A percentile compares a stretch with the other conserved stretches of the same genome.
Evolutionary conservation across 2,329 filamentous ascomycete species (phyloP).

Genomic region (Leptosphaerulina australis): DNA sequence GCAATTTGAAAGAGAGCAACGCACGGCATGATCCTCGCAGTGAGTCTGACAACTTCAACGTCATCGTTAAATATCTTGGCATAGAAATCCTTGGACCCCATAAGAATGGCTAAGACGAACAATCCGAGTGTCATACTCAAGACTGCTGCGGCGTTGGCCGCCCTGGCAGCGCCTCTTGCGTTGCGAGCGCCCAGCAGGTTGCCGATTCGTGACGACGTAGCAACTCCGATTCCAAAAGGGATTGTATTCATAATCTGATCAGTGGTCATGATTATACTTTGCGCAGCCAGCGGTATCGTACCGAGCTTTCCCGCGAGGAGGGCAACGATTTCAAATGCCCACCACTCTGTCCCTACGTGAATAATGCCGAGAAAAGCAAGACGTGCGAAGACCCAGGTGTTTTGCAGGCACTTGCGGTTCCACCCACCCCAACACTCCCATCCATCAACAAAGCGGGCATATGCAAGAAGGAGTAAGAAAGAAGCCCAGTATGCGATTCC

Average conservation of each 20-base stretch:
- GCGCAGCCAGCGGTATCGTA: slow-evolving; percentile 77
- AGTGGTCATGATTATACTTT: slow-evolving; percentile 88
- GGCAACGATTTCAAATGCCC: slow-evolving; percentile 91
- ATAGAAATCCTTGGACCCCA: slow-evolving; percentile 74
- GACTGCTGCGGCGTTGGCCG: slow-evolving; percentile 76
- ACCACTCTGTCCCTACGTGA: slow-evolving; percentile 91
- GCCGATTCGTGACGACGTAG: slow-evolving; percentile 76
- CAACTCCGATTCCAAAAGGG: slow-evolving; percentile 84
- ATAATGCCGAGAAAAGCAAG: slow-evolving; percentile 78
- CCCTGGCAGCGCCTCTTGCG: slow-evolving; percentile 68
- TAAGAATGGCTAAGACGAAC: slow-evolving; percentile 69
- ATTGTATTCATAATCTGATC: slow-evolving; percentile 86
- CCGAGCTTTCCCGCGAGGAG: slow-evolving; percentile 81
- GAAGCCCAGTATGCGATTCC: slow-evolving; percentile 87
- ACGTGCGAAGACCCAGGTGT: slow-evolving; percentile 72
- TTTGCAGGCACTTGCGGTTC: slow-evolving; percentile 66
- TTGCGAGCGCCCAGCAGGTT: slow-evolving; percentile 77
- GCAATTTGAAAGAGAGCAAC: slow-evolving; percentile 91
- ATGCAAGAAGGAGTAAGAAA: slow-evolving; percentile 75
- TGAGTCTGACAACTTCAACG: slow-evolving; percentile 70
- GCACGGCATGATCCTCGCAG: slow-evolving; percentile 79
- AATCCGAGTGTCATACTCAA: slow-evolving; percentile 73
- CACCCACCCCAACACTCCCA: slow-evolving; percentile 81
- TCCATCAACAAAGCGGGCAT: slow-evolving; percentile 72
- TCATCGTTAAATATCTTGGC: slow-evolving; percentile 84